A percentile compares a stretch with the other conserved stretches of the same genome.
phyloP scores from a whole-genome alignment of 768 basidiomycete species.

The Asterophora parasitica region DNA sequence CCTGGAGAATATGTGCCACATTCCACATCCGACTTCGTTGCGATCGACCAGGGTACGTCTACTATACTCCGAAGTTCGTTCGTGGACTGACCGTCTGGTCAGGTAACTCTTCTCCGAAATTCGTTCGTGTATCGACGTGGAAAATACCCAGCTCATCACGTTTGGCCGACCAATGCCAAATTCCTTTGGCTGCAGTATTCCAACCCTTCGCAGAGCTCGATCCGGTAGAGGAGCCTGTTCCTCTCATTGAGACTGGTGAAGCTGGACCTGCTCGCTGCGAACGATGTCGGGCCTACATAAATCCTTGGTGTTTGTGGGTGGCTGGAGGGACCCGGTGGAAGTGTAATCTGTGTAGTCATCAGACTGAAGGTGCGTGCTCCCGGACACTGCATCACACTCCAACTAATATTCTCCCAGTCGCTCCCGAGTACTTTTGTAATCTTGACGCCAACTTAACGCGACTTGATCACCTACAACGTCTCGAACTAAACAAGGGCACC shows the following conservation, averaged over 20 bases:
- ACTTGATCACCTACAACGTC: conserved; percentile 74
- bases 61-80: not conserved
- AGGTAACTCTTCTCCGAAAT: conserved; percentile 91
- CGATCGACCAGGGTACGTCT: conserved; percentile 79
- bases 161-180: conserved; percentile 73
- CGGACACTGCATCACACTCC: not conserved
- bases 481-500: conserved; percentile 87
- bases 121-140: conserved; percentile 86
- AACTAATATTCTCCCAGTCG: conserved; percentile 42
- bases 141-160: conserved; percentile 77
- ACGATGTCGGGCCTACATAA: conserved; percentile 85
- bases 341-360: conserved; percentile 85
- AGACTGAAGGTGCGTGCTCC: conserved; percentile 70
- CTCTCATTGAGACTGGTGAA: conserved; percentile 66
- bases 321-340: conserved; percentile 83
- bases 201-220: conserved; percentile 89
- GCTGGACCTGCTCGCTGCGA: conserved; percentile 81
- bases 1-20: conserved; percentile 66
- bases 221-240: conserved; percentile 72
- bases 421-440: conserved; percentile 77
- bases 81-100: not conserved
- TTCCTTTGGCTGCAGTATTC: conserved; percentile 80
- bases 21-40: conserved; percentile 80
- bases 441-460: conserved; percentile 74
- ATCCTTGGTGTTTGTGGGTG: conserved; percentile 87